A percentile compares a stretch with the other conserved stretches of the same genome.
phyloP scores from a whole-genome alignment of 169 alveolate species.

The Cryptosporidium parvum region DNA sequence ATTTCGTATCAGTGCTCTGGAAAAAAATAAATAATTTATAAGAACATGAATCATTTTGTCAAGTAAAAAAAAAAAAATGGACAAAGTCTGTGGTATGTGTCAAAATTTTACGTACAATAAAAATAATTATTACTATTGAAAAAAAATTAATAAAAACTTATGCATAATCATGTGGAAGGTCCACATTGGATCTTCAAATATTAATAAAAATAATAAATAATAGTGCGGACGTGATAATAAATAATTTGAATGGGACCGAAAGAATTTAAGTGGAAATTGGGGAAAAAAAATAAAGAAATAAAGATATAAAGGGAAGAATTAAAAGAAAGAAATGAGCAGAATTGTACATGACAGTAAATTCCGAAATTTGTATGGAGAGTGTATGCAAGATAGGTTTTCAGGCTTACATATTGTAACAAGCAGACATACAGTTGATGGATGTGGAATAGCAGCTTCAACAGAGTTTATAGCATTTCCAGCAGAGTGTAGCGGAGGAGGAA shows the following conservation, averaged over 20 bases:
- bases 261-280: slow-evolving; percentile 4
- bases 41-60: not conserved
- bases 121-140: not conserved
- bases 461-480: slow-evolving; percentile 76
- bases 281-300: not conserved
- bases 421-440: slow-evolving; percentile 73
- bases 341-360: slow-evolving; percentile 72
- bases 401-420: slow-evolving; percentile 70
- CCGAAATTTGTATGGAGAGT: slow-evolving; percentile 76
- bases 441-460: slow-evolving; percentile 76
- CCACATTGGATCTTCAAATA: slow-evolving; percentile 76
- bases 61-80: slow-evolving; percentile 8
- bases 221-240: slow-evolving; percentile 33
- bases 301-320: not conserved
- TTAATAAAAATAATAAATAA: slow-evolving; percentile 11
- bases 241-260: slow-evolving; percentile 13
- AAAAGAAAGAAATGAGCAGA: slow-evolving; percentile 45
- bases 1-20: not conserved
- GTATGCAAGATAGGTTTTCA: slow-evolving; percentile 69
- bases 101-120: slow-evolving; percentile 21
- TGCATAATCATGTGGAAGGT: slow-evolving; percentile 71
- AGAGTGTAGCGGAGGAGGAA: slow-evolving; percentile 71
- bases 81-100: slow-evolving; percentile 10
- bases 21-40: not conserved
- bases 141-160: slow-evolving; percentile 39